These are phyloP conservation scores for Tinospora cordifolia DNA, from an alignment of 164 flowering plant species.

Conservation along the genomic window DNA sequence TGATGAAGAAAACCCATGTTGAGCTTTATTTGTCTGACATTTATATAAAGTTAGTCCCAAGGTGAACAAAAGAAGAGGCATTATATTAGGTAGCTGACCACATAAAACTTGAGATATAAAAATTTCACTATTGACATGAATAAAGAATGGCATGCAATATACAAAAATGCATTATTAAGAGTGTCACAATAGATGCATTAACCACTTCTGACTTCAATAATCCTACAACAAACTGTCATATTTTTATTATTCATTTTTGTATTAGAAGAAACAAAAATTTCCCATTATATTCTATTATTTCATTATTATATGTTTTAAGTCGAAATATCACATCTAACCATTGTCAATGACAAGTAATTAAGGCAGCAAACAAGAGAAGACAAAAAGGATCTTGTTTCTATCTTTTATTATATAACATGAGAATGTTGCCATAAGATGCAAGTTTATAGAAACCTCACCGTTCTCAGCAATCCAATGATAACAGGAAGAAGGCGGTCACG, in stretches of 20 bases:
- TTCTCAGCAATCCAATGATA: slow-evolving; percentile 88
- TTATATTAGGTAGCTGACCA: too few species aligned
- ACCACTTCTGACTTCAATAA: background rate
- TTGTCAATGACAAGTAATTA: background rate
- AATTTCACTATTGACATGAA: too few species aligned
- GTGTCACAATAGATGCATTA: background rate
- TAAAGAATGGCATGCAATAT: too few species aligned
- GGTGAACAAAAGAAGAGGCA: too few species aligned
- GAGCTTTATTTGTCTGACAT: too few species aligned
- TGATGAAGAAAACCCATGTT: too few species aligned
- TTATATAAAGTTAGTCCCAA: too few species aligned
- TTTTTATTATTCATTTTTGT: too few species aligned
- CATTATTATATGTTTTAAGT: too few species aligned
- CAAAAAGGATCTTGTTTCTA: background rate
- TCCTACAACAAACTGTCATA: background rate
- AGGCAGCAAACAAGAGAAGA: background rate
- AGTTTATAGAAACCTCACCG: slow-evolving; percentile 46
- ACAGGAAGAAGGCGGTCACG: slow-evolving; percentile 86
- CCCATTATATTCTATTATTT: too few species aligned
- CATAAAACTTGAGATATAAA: background rate
- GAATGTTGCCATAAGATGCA: background rate
- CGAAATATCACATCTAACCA: background rate
- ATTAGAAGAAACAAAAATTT: too few species aligned
- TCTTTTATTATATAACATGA: background rate
- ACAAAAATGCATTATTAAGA: too few species aligned